These are phyloP conservation scores for Nicotiana tomentosiformis DNA, from an alignment of 257 asterid species.

Conservation along the genomic window DNA sequence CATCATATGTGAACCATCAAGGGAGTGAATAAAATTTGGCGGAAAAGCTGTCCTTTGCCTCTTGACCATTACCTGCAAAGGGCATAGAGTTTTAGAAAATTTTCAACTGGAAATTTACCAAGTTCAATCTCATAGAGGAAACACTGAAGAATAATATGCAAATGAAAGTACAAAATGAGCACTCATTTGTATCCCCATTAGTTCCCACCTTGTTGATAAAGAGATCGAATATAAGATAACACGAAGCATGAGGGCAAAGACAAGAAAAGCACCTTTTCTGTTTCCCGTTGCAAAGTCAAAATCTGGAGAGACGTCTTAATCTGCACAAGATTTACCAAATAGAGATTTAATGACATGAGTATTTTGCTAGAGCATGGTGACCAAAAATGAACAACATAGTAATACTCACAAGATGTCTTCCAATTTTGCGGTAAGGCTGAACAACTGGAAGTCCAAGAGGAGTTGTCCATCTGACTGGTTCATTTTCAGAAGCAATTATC, in stretches of 20 bases:
- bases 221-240: neutral
- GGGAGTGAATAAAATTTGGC: constrained; percentile 95
- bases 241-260: neutral
- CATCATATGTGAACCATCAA: constrained; percentile 99
- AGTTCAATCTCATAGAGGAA: neutral
- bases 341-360: neutral
- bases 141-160: neutral
- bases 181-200: neutral
- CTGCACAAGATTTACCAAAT: constrained; percentile 38
- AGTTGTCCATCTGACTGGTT: constrained; percentile 92
- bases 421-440: constrained; percentile 81
- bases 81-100: constrained; percentile 11
- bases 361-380: neutral
- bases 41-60: constrained; percentile 96
- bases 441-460: constrained; percentile 99
- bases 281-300: constrained; percentile 69
- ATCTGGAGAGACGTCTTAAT: constrained; percentile 88
- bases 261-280: constrained; percentile 56
- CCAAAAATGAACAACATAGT: neutral
- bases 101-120: neutral
- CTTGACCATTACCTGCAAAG: constrained; percentile 69
- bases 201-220: neutral
- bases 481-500: constrained; percentile 84
- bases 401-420: constrained; percentile 66
- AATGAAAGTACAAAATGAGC: neutral